Percentiles rank a stretch among this genome's conserved stretches.
Evolutionary conservation across 2,329 filamentous ascomycete genomes (phyloP).

Genomic region (Trichoderma pleuroti): DNA sequence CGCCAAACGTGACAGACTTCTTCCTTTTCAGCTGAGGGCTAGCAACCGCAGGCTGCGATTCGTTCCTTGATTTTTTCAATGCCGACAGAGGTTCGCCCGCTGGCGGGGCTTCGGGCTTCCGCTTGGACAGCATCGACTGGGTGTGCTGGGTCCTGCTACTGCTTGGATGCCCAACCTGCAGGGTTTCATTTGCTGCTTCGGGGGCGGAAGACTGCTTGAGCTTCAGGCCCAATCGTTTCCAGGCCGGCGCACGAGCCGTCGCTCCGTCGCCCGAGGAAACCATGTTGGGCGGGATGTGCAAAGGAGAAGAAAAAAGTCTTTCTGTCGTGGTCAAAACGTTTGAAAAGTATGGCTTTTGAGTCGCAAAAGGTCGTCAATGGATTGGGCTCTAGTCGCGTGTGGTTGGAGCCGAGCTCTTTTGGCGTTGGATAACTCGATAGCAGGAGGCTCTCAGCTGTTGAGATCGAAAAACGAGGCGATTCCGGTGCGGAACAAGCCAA

Average conservation of each 20-base stretch:
- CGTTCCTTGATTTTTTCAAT: conserved; percentile 36
- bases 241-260: conserved; percentile 51
- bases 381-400: conserved; percentile 7
- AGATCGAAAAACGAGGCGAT: background rate
- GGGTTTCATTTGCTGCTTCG: conserved; percentile 30
- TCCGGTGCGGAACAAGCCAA: background rate
- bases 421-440: background rate
- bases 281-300: conserved; percentile 34
- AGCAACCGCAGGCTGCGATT: conserved; percentile 26
- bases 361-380: background rate
- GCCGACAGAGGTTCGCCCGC: conserved; percentile 28
- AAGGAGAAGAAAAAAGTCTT: background rate
- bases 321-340: conserved; percentile 1
- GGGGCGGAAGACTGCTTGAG: conserved; percentile 46
- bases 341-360: background rate
- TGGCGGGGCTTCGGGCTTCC: conserved; percentile 38
- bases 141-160: conserved; percentile 33
- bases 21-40: conserved; percentile 36
- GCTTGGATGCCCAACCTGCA: conserved; percentile 38
- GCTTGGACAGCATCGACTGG: conserved; percentile 35
- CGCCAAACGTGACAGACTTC: conserved; percentile 51
- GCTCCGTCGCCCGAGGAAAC: conserved; percentile 41
- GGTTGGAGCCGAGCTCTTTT: background rate
- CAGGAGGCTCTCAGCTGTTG: background rate
- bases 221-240: conserved; percentile 62